These are phyloP conservation scores for Psilocybe cyanescens DNA, from an alignment of 768 basidiomycete genomes.

Conservation along the genomic window DNA sequence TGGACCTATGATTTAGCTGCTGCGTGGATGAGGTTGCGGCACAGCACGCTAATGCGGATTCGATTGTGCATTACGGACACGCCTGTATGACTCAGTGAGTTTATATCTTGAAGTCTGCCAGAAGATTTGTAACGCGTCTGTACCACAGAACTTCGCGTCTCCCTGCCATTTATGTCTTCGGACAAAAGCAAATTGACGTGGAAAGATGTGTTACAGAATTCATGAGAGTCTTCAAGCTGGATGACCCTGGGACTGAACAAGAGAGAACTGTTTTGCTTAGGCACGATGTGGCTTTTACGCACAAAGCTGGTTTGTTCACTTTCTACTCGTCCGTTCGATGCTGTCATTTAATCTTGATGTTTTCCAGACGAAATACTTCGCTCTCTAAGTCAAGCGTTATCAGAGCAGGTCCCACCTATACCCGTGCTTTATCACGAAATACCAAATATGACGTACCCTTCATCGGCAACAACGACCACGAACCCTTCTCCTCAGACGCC, in stretches of 20 bases:
- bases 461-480: not conserved
- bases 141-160: constrained; percentile 75
- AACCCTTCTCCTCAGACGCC: not conserved
- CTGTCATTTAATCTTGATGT: not conserved
- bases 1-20: constrained; percentile 56
- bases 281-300: constrained; percentile 80
- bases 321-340: not conserved
- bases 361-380: constrained; percentile 37
- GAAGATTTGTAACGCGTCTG: not conserved
- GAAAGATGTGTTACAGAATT: constrained; percentile 51
- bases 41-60: constrained; percentile 90
- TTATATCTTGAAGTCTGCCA: not conserved
- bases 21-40: constrained; percentile 97
- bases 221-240: constrained; percentile 31
- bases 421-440: constrained; percentile 37
- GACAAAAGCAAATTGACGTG: constrained; percentile 67
- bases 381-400: constrained; percentile 29
- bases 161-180: constrained; percentile 91
- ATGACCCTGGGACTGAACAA: constrained; percentile 11
- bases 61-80: constrained; percentile 94
- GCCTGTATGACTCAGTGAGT: constrained; percentile 93
- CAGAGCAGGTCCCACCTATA: constrained; percentile 21
- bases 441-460: constrained; percentile 9
- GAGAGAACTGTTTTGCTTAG: constrained; percentile 54
- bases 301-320: constrained; percentile 56